Evolutionary conservation across 352 stramenopile genomes (phyloP).

Genomic region (Pythium myriotylum): DNA sequence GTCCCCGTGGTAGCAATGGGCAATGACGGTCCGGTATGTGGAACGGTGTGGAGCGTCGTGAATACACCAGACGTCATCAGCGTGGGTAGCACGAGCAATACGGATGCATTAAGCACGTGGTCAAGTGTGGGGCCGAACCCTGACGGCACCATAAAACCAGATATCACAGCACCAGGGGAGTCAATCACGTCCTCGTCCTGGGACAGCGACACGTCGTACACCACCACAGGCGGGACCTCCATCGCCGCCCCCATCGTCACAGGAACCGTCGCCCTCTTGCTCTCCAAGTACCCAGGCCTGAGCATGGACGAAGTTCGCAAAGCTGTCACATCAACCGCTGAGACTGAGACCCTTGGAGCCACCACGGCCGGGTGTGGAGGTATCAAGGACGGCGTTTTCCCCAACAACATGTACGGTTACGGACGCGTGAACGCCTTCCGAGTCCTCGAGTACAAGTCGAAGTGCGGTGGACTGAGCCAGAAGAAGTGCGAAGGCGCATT

Average conservation of each 20-base stretch:
- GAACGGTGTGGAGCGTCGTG: slow-evolving; percentile 8
- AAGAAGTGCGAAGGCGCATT: no score
- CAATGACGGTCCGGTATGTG: slow-evolving; percentile 22
- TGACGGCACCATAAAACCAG: slow-evolving; percentile 27
- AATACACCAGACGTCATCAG: slow-evolving; percentile 27
- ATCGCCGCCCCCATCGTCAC: slow-evolving; percentile 36
- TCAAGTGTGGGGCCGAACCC: slow-evolving; percentile 18
- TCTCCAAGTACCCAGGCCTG: not conserved
- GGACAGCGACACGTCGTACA: slow-evolving; percentile 16
- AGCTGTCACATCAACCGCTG: slow-evolving; percentile 18
- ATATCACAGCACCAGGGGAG: slow-evolving; percentile 21
- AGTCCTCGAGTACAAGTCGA: no score
- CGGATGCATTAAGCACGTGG: slow-evolving; percentile 13
- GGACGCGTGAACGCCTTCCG: slow-evolving; percentile 37
- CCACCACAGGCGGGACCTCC: slow-evolving; percentile 24
- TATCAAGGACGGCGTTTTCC: slow-evolving; percentile 29
- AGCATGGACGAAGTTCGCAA: slow-evolving; percentile 1
- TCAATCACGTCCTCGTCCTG: slow-evolving; percentile 18
- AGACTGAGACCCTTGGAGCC: slow-evolving; percentile 15
- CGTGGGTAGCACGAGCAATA: slow-evolving; percentile 21
- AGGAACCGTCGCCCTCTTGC: slow-evolving; percentile 29
- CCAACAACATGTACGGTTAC: slow-evolving; percentile 49
- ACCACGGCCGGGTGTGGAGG: slow-evolving; percentile 27
- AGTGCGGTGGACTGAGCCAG: no score
- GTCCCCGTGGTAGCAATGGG: slow-evolving; percentile 30